phyloP scores from a whole-genome alignment of 2,329 filamentous ascomycete species.

The Colletotrichum endophyticum region DNA sequence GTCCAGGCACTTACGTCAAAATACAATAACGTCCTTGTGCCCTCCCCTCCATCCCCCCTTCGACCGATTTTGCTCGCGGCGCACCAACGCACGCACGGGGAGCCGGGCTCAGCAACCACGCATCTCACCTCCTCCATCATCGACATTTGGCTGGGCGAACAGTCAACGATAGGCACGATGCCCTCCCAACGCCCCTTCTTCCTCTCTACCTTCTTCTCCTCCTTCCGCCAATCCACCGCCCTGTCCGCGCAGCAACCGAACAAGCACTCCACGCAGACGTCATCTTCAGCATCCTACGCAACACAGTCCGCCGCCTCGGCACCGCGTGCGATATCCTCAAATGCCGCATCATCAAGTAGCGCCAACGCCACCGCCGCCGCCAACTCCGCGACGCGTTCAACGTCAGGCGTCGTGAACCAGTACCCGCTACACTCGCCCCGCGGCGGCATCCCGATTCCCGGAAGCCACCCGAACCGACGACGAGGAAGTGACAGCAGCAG shows the following conservation, averaged over 20 bases:
- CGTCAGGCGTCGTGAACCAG: constrained; percentile 29
- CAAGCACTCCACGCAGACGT: constrained; percentile 17
- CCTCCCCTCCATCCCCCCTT: background rate
- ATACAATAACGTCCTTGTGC: background rate
- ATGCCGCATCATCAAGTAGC: background rate
- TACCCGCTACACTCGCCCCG: constrained; percentile 31
- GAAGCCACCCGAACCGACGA: constrained; percentile 43
- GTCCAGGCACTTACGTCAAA: constrained; percentile 1
- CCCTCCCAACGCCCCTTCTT: constrained; percentile 61
- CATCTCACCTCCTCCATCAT: background rate
- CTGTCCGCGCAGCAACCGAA: constrained; percentile 20
- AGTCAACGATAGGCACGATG: constrained; percentile 35
- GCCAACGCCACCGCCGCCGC: background rate
- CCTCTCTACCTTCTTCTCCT: constrained; percentile 61
- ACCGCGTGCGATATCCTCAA: constrained; percentile 19
- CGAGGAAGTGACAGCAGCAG: constrained; percentile 77
- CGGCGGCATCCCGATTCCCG: constrained; percentile 44
- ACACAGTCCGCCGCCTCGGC: constrained; percentile 15
- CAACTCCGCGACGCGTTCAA: constrained; percentile 19
- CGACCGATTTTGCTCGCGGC: background rate
- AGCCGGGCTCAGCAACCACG: background rate
- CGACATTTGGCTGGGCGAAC: background rate
- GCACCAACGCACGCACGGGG: background rate
- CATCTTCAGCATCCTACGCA: constrained; percentile 10
- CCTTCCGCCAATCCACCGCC: constrained; percentile 48